A percentile compares a stretch with the other conserved stretches of the same genome.
Evolutionary conservation across 805 yeast genomes (phyloP).

Genomic region (Kuraishia borneana): DNA sequence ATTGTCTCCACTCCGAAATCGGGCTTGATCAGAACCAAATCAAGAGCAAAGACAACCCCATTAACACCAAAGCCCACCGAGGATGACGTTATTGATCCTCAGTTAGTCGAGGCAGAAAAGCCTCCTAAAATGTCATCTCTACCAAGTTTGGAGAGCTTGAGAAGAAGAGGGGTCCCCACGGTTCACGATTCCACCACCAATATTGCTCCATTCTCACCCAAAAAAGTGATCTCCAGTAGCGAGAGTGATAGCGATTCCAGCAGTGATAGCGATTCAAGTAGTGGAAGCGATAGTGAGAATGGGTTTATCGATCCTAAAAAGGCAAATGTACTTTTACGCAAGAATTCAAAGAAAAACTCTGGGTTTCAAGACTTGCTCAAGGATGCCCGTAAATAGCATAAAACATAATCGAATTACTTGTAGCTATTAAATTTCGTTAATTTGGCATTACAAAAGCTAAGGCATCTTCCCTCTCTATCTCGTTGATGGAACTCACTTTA

Average conservation of each 20-base stretch:
- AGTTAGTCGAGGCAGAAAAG: not conserved
- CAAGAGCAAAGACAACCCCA: not conserved
- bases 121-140: not conserved
- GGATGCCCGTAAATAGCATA: constrained; percentile 22
- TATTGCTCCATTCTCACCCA: not conserved
- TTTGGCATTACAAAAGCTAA: constrained; percentile 74
- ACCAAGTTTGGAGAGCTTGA: constrained; percentile 27
- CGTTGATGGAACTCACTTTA: constrained; percentile 69
- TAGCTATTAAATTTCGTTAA: constrained; percentile 9
- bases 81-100: no score
- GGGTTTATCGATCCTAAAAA: constrained; percentile 31
- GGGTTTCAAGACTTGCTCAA: constrained; percentile 39
- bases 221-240: constrained; percentile 4
- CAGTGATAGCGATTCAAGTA: constrained; percentile 13
- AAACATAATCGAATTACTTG: not conserved
- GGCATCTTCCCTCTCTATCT: constrained; percentile 65
- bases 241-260: constrained; percentile 7
- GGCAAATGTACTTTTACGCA: constrained; percentile 28
- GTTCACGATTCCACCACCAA: constrained; percentile 33
- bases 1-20: not conserved
- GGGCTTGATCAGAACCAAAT: not conserved
- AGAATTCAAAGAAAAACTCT: constrained; percentile 22
- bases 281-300: constrained; percentile 13
- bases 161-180: constrained; percentile 57
- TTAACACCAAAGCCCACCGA: not conserved